These are phyloP conservation scores for Calocybe cyanea DNA, from an alignment of 768 basidiomycete genomes.

Conservation along the genomic window DNA sequence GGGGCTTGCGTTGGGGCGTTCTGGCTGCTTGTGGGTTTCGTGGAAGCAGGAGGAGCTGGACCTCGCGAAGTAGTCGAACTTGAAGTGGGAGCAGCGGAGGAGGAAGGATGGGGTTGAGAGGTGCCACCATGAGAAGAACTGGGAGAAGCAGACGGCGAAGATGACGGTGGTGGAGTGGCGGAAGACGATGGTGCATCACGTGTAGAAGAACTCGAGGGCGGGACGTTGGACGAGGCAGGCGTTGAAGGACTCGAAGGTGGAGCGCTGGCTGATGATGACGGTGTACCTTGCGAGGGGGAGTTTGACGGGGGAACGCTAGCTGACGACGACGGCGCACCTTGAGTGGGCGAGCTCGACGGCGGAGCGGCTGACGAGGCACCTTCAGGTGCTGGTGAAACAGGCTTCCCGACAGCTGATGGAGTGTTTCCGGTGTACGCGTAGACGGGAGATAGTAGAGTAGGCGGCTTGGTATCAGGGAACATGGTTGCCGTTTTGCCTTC, in stretches of 20 bases:
- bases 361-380: constrained; percentile 9
- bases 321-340: neutral
- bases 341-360: constrained; percentile 3
- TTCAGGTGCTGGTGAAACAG: constrained; percentile 17
- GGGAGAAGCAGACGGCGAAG: neutral
- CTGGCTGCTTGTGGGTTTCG: neutral
- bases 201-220: constrained; percentile 2
- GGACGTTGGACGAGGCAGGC: too few relatives aligned
- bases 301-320: constrained; percentile 9
- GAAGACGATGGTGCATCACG: constrained; percentile 1
- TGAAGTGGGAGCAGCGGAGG: neutral
- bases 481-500: constrained; percentile 30
- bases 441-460: constrained; percentile 38
- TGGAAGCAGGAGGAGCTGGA: neutral
- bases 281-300: neutral
- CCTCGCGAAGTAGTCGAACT: neutral
- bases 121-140: neutral
- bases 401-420: constrained; percentile 34
- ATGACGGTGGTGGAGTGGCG: neutral
- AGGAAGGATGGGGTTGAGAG: too few relatives aligned
- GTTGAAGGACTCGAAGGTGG: neutral
- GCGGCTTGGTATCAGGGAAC: constrained; percentile 30
- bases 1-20: neutral
- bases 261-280: neutral
- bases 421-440: constrained; percentile 42